Base-by-base conservation (phyloP, 2,329 filamentous ascomycete genomes). In the Didymella keratinophila region DNA sequence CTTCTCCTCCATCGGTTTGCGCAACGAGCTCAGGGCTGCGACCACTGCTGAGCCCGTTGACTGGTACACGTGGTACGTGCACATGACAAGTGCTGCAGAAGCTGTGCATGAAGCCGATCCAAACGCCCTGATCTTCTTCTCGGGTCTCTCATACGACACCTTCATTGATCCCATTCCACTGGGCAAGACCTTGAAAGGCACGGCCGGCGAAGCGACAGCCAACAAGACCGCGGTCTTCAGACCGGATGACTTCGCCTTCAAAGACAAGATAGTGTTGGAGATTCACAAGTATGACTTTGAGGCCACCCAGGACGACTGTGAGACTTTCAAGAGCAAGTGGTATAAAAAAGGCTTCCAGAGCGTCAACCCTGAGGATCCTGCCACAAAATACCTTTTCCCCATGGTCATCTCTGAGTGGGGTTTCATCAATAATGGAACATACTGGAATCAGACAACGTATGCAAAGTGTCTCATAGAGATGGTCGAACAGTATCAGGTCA, bases 241-340 rank as follows among this genome's bases (percentile, higher is more conserved):
- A 4, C 71, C 71, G 3, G 60, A 56, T 7, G 51, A 68, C 16
- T 73, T 73, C 34, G 59, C 62, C 0, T 75, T 60, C 54, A 66
- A 72, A 30, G 59, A 73, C 30, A 73, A 74, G 39, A 72, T 73
- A 11, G 72, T 75, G 10, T 63, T 74, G 2, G 71, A 75, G 50
- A 70, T 75, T 20, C 71, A 73, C 61, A 74, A 75, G 43, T 74
- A 75, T 20, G 71, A 75, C 42, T 75, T 74, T 16, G 70, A 73
- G 59, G 67, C 62, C 11, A 74, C 71, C 0, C 64, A 73, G 32
- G 70, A 71, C 44, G 48, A 71, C n/a, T 75, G 70, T 49, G 57
- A 62, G 27, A 69, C 65, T 0, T 75, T 75, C 61, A 74, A 72
- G 39, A 64, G 62, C 12, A 73, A 74, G n/a, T 75, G 71, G 70